Evolutionary conservation across 2,329 filamentous ascomycete species (phyloP).

Genomic region (Paecilomyces formosus): DNA sequence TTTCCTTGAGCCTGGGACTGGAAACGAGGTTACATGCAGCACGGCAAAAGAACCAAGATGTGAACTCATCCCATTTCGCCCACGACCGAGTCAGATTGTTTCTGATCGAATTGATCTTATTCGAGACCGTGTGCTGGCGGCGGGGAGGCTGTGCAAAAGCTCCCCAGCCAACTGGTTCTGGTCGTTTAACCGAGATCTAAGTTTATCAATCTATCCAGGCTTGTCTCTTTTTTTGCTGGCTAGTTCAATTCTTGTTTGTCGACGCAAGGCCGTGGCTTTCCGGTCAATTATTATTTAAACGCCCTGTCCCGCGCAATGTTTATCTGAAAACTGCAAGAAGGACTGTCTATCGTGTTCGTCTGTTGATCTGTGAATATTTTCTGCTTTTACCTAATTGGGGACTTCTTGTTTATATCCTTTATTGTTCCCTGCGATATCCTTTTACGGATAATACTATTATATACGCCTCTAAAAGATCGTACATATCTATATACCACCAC

Average conservation of each 20-base stretch:
- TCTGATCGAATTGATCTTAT: not conserved
- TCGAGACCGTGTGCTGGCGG: not conserved
- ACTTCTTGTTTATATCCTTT: not conserved
- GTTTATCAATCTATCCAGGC: not conserved
- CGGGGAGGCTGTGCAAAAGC: not conserved
- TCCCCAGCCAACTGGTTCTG: not conserved
- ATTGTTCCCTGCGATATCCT: not conserved
- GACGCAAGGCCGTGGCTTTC: not conserved
- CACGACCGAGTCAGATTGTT: not conserved
- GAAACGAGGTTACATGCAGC: not conserved
- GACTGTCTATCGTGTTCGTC: not conserved
- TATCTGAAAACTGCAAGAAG: not conserved
- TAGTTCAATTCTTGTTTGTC: not conserved
- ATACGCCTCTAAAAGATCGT: not conserved
- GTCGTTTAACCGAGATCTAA: not conserved
- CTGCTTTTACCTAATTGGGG: not conserved
- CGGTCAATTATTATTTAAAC: not conserved
- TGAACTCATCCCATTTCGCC: not conserved
- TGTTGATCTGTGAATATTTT: not conserved
- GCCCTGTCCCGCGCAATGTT: not conserved
- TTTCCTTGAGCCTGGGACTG: not conserved
- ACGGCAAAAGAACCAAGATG: not conserved
- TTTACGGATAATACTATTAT: too few relatives aligned
- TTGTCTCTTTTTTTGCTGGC: not conserved
- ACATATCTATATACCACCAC: not conserved